Base-by-base conservation (phyloP, 495 filamentous ascomycete species). In the Penicillium turbatum region DNA sequence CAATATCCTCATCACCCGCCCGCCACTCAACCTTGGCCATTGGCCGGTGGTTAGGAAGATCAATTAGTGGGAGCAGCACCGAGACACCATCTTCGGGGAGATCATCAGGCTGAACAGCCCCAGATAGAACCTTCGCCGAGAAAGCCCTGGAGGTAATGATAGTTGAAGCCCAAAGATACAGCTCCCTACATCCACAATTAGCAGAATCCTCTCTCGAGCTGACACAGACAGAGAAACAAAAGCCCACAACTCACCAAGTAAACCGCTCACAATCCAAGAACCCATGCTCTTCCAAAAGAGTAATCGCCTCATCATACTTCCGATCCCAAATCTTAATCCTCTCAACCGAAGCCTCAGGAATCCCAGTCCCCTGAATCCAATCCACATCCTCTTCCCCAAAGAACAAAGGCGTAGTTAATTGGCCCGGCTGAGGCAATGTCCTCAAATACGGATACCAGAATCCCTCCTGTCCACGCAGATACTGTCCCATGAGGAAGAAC, bases 371-470 rank as follows among this genome's bases (percentile, higher is more conserved):
- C 29, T 77, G 66, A 36, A 88, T 63, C 79, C 79, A 86, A 45
- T 65, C 63, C 26, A 82, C 51, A 67, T 87, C 85, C 35, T 72
- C 72, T 16, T 76, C 72, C 10, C 72, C 67, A 64, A 82, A 86
- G 56, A 78, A 86, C 41, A 85, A 48, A 1, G 81, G 81, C 8
- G 82, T 85, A 31, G 76, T 76, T 54, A 85, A 69, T 1, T 74
- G 69, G 3, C 74, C 70, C 6, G 76, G 74, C 44, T 64, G 62
- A n/a, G 85, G 85, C 37, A 88, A 55, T 19, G 75, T 76, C 13
- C 70, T 65, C 13, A 87, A 61, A 65, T 87, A 88, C 3, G 83
- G 82, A 60, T 66, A 72, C 85, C 85, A 88, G 53, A 80, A 81
- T 1, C 80, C 77, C n/a, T 70, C 50, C 13, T 65, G 32, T 1